A percentile compares a stretch with the other conserved stretches of the same genome.
Evolutionary conservation across 352 stramenopile species (phyloP).

Genomic region (Phytophthora litchii): DNA sequence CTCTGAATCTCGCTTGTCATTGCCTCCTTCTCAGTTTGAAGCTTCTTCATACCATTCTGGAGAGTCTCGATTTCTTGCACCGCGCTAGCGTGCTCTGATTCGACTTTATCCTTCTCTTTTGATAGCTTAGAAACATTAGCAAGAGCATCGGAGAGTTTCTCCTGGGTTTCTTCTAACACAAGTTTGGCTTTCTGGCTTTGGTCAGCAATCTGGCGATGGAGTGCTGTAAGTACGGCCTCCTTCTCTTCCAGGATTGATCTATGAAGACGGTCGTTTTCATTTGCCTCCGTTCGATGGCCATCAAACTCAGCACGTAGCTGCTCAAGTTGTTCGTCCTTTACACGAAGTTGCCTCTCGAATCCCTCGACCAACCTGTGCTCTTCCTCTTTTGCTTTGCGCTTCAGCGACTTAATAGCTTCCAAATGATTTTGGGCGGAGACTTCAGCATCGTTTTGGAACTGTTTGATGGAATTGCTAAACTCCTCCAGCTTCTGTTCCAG

Average conservation of each 20-base stretch:
- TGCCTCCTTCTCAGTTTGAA: conserved; percentile 28
- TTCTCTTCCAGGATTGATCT: conserved; percentile 27
- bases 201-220: conserved; percentile 56
- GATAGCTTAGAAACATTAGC: conserved; percentile 22
- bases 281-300: conserved; percentile 9
- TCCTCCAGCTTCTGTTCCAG: conserved; percentile 33
- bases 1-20: conserved; percentile 26
- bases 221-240: conserved; percentile 32
- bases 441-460: conserved; percentile 26
- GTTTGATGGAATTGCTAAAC: conserved; percentile 13
- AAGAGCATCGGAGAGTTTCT: conserved; percentile 25
- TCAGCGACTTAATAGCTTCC: conserved; percentile 23
- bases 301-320: conserved; percentile 30
- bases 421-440: conserved; percentile 18
- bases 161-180: conserved; percentile 15
- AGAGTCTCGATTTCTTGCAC: conserved; percentile 25
- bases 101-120: conserved; percentile 26
- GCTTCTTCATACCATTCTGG: conserved; percentile 13
- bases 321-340: conserved; percentile 28
- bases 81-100: conserved; percentile 15
- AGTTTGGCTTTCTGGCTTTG: conserved; percentile 37
- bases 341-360: conserved; percentile 26
- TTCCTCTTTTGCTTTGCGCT: conserved; percentile 21
- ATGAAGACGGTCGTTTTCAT: conserved; percentile 27
- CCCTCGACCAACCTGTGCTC: conserved; percentile 19